Conservation (phyloP, 371 early-diverging fungal species). For the Syncephalis plumigaleata region DNA sequence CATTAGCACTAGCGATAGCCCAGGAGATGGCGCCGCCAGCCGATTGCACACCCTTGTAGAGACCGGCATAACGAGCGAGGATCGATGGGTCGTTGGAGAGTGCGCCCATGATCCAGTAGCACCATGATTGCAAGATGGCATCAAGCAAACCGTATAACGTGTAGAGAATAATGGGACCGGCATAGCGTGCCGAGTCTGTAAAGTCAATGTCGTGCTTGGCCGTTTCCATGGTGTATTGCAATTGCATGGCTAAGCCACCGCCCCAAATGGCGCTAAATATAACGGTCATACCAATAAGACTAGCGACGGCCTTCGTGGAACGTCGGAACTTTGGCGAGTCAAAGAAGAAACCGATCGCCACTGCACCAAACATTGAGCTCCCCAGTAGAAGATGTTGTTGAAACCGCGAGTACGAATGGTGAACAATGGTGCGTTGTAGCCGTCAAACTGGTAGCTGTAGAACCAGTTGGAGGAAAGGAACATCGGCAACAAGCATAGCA, state of each 20-base stretch:
- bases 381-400: conserved; percentile 54
- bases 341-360: conserved; percentile 28
- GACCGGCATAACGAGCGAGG: conserved; percentile 49
- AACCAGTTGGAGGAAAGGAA: conserved; percentile 60
- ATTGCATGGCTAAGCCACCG: conserved; percentile 36
- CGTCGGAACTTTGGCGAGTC: conserved; percentile 25
- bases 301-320: conserved; percentile 27
- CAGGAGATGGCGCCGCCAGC: conserved; percentile 20
- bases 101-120: conserved; percentile 57
- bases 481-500: conserved; percentile 41
- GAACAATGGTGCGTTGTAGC: conserved; percentile 30
- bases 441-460: conserved; percentile 49
- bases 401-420: conserved; percentile 34
- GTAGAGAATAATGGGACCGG: conserved; percentile 43
- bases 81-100: conserved; percentile 44
- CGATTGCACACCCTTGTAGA: conserved; percentile 22
- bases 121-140: conserved; percentile 40
- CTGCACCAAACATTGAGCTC: conserved; percentile 42
- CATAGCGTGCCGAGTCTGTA: conserved; percentile 19
- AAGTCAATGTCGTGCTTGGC: conserved; percentile 13
- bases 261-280: conserved; percentile 35
- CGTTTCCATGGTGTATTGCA: conserved; percentile 16
- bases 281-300: conserved; percentile 21
- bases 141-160: conserved; percentile 43
- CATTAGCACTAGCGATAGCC: conserved; percentile 13